Evolutionary conservation across 2,329 filamentous ascomycete species (phyloP).

Genomic region (Aaosphaeria pasadenensis): DNA sequence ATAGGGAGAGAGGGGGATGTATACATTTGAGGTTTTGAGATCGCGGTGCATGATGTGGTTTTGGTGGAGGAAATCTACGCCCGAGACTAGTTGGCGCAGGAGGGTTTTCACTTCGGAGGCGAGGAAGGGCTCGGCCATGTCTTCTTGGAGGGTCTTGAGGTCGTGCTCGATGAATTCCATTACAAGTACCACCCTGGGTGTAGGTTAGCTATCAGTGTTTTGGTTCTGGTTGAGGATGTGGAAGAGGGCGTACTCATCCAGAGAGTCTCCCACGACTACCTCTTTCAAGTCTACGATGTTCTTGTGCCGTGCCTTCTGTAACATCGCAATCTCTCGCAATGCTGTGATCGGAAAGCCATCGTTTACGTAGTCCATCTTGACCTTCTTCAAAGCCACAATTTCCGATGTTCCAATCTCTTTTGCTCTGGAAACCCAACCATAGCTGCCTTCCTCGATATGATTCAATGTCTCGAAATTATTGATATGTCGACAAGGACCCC

Average conservation of each 20-base stretch:
- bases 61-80: slow-evolving; percentile 79
- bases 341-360: slow-evolving; percentile 93
- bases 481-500: slow-evolving; percentile 72
- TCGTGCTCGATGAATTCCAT: slow-evolving; percentile 99
- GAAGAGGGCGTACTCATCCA: slow-evolving; percentile 45
- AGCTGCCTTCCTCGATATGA: slow-evolving; percentile 95
- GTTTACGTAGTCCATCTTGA: slow-evolving; percentile 74
- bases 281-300: slow-evolving; percentile 83
- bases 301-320: slow-evolving; percentile 73
- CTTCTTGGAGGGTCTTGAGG: slow-evolving; percentile 85
- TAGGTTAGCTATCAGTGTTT: slow-evolving; percentile 7
- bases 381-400: slow-evolving; percentile 86
- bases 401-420: slow-evolving; percentile 69
- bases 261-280: slow-evolving; percentile 71
- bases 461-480: slow-evolving; percentile 91
- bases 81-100: slow-evolving; percentile 75
- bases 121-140: slow-evolving; percentile 91
- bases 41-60: slow-evolving; percentile 73
- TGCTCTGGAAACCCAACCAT: slow-evolving; percentile 89
- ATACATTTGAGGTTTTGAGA: slow-evolving; percentile 34
- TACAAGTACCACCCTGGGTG: slow-evolving; percentile 71
- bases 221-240: slow-evolving; percentile 18
- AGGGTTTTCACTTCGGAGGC: slow-evolving; percentile 91
- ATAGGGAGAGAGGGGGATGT: background rate
- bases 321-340: slow-evolving; percentile 86